phyloP scores from a whole-genome alignment of 1,139 yeast genomes.

The Scheffersomyces titani region DNA sequence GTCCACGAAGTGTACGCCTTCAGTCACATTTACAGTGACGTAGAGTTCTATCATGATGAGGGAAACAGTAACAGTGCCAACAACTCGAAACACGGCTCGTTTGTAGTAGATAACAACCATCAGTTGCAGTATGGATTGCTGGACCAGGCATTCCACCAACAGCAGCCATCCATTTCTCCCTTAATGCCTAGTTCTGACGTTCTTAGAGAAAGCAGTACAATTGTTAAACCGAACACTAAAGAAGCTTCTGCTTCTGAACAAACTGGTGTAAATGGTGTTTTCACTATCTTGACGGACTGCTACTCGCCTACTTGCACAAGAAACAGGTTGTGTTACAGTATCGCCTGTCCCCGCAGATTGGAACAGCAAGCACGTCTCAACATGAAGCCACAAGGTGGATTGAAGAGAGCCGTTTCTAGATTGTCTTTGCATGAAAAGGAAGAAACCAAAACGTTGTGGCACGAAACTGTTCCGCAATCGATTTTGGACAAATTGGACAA shows the following conservation, averaged over 20 bases:
- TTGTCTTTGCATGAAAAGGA: slow-evolving; percentile 77
- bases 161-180: slow-evolving; percentile 7
- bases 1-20: slow-evolving; percentile 86
- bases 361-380: slow-evolving; percentile 95
- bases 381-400: slow-evolving; percentile 85
- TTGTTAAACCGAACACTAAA: slow-evolving; percentile 7
- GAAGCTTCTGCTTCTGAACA: slow-evolving; percentile 19
- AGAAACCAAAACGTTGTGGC: slow-evolving; percentile 89
- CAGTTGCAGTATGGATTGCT: slow-evolving; percentile 11
- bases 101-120: slow-evolving; percentile 16
- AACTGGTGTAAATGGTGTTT: slow-evolving; percentile 78
- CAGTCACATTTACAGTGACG: slow-evolving; percentile 54
- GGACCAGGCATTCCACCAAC: slow-evolving; percentile 15
- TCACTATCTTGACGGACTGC: slow-evolving; percentile 89
- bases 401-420: slow-evolving; percentile 79
- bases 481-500: slow-evolving; percentile 79
- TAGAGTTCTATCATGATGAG: slow-evolving; percentile 39
- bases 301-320: slow-evolving; percentile 96
- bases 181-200: background rate
- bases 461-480: slow-evolving; percentile 84
- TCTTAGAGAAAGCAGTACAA: slow-evolving; percentile 4
- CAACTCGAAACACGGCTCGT: slow-evolving; percentile 35
- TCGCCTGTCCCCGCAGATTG: slow-evolving; percentile 94
- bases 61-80: slow-evolving; percentile 15
- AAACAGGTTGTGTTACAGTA: slow-evolving; percentile 85